Evolutionary conservation across 2,329 filamentous ascomycete species (phyloP), one percentile per base, ranked within the genome.

Genomic region (Chaetomiaceae sp.): DNA sequence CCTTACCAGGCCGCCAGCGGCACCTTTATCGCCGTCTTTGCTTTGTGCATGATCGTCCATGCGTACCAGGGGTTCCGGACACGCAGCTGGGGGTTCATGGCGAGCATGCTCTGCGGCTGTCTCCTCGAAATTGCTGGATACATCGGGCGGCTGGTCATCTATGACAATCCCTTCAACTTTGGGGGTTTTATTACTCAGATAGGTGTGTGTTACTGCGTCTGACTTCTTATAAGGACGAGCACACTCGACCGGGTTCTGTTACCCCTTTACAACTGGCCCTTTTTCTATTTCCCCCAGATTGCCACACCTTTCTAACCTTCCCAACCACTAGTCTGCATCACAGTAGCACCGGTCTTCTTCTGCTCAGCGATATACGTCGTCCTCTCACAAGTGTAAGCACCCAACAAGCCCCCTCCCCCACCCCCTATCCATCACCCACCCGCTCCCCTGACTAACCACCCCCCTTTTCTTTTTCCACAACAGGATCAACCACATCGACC

Each of bases 351-450:
- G 9, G 81, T 76, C 17, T 83, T 79, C 64, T 65, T 77, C 51
- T 75, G 75, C 9, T 81, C 75, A 4, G 75, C 72, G 50, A 76
- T 83, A 61, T 82, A 81, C 68, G 64, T 84, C 27, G 76, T 73
- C 3, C 71, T 84, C 15, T 79, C 80, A 37, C 76, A 81, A 50
- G 72, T 19, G 38, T 40, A 40, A 40, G 38, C 6, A n/a, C n/a
- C n/a, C 27, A 34, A 15, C 6, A 37, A 37, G 34, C n/a, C 34
- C 14, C n/a, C n/a, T n/a, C n/a, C n/a, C n/a, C n/a, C n/a, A n/a
- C n/a, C n/a, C n/a, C n/a, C n/a, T n/a, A n/a, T 34, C 14, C 8
- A 7, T 27, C 25, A 27, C 25, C 25, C 25, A 27, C 25, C 25
- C 25, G 9, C 25, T 27, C 31, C 1, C 31, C 15, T 17, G 7